These are phyloP conservation scores for Vaccinium myrtillus DNA, from an alignment of 148 eudicot species.

Conservation along the genomic window DNA sequence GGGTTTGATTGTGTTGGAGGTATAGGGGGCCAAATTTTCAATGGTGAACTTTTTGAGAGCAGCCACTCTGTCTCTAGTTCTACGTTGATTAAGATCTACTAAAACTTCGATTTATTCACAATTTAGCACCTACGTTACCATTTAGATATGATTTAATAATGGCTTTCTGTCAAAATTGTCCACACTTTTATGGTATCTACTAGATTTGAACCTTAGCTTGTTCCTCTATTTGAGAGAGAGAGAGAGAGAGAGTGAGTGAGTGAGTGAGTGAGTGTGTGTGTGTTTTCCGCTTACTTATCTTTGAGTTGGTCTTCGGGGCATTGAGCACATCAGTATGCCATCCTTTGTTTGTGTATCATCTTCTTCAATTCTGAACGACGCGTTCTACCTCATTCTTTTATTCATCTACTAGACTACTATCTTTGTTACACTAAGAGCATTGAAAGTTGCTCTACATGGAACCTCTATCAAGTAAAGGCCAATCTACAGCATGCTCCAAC, in stretches of 20 bases:
- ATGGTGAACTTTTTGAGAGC: no score
- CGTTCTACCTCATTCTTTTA: neutral
- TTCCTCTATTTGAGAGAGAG: neutral
- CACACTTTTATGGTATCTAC: neutral
- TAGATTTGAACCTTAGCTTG: neutral
- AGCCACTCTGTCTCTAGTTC: no score
- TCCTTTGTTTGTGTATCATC: neutral
- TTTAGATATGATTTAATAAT: neutral
- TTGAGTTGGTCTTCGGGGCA: neutral
- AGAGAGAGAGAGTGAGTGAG: no score
- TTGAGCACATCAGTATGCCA: neutral
- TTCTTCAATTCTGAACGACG: neutral
- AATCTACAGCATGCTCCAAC: neutral
- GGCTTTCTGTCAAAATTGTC: neutral
- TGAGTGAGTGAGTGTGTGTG: neutral
- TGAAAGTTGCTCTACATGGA: neutral
- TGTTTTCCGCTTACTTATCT: neutral
- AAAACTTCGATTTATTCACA: neutral
- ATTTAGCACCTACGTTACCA: neutral
- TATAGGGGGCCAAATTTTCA: no score
- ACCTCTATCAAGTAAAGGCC: neutral
- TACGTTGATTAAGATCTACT: no score
- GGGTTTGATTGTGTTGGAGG: no score
- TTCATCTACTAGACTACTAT: neutral
- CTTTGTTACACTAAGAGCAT: neutral